Conservation (phyloP, 495 filamentous ascomycete species). For the Tuber magnatum region DNA sequence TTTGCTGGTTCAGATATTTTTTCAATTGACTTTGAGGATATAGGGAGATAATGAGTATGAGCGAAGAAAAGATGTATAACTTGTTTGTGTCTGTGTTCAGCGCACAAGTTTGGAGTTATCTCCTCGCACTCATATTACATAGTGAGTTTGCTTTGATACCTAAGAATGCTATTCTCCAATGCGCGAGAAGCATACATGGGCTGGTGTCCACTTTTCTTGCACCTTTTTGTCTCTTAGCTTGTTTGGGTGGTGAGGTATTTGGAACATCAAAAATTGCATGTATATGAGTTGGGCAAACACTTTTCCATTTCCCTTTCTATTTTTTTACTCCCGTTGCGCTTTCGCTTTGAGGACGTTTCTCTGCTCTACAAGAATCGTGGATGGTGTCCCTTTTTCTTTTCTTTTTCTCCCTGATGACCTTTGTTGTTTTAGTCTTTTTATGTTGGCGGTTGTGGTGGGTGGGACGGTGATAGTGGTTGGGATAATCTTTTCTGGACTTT, state of each 20-base stretch:
- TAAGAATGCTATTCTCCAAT: neutral
- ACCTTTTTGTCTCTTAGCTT: constrained; percentile 18
- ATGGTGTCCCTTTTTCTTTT: neutral
- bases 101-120: constrained; percentile 15
- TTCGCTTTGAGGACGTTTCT: neutral
- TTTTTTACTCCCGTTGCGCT: neutral
- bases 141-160: constrained; percentile 14
- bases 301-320: neutral
- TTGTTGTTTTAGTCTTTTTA: neutral
- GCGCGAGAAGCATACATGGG: constrained; percentile 7
- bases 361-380: neutral
- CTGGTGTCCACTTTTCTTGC: constrained; percentile 17
- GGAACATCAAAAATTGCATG: constrained; percentile 1
- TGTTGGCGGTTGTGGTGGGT: neutral
- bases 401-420: neutral
- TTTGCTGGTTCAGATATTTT: constrained; percentile 14
- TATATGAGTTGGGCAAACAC: neutral
- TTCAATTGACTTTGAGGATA: constrained; percentile 17
- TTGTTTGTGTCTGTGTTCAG: constrained; percentile 2
- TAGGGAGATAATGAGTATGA: constrained; percentile 17
- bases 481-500: neutral
- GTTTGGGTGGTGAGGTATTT: constrained; percentile 16
- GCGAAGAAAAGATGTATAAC: constrained; percentile 10
- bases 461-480: neutral
- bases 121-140: constrained; percentile 15